Evolutionary conservation across 2,329 filamentous ascomycete species (phyloP).

Genomic region (Setomelanomma holmii): DNA sequence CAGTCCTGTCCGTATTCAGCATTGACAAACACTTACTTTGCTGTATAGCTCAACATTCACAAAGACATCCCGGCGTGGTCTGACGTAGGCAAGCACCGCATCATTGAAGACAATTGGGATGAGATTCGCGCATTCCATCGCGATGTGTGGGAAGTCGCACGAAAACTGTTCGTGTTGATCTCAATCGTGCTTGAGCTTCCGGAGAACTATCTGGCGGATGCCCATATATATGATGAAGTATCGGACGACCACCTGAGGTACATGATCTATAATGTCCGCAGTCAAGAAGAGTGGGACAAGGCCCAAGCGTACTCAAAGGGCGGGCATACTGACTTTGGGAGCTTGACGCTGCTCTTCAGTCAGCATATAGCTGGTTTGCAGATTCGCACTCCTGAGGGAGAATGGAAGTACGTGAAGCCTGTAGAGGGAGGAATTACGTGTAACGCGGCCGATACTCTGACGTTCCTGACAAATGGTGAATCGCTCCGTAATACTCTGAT

Average conservation of each 20-base stretch:
- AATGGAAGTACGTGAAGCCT: conserved; percentile 52
- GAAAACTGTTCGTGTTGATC: conserved; percentile 55
- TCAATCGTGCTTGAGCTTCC: conserved; percentile 23
- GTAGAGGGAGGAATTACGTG: conserved; percentile 48
- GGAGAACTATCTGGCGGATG: conserved; percentile 23
- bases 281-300: conserved; percentile 41
- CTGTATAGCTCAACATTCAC: conserved; percentile 20
- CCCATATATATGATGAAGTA: conserved; percentile 21
- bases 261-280: conserved; percentile 28
- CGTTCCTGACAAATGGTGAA: conserved; percentile 45
- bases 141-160: conserved; percentile 42
- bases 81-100: conserved; percentile 11
- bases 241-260: conserved; percentile 26
- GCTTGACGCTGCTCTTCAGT: conserved; percentile 63
- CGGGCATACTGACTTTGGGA: conserved; percentile 65
- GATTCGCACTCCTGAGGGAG: conserved; percentile 46
- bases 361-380: conserved; percentile 65
- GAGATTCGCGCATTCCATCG: conserved; percentile 27
- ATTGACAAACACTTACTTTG: conserved; percentile 11
- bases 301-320: conserved; percentile 41
- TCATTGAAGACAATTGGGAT: conserved; percentile 17
- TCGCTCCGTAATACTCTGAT: background rate
- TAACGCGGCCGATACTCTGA: conserved; percentile 49
- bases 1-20: conserved; percentile 2
- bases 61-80: conserved; percentile 19